A percentile compares a stretch with the other conserved stretches of the same genome.
These are phyloP conservation scores for Nidularia sp. DNA, from an alignment of 768 basidiomycete species.

Conservation along the genomic window DNA sequence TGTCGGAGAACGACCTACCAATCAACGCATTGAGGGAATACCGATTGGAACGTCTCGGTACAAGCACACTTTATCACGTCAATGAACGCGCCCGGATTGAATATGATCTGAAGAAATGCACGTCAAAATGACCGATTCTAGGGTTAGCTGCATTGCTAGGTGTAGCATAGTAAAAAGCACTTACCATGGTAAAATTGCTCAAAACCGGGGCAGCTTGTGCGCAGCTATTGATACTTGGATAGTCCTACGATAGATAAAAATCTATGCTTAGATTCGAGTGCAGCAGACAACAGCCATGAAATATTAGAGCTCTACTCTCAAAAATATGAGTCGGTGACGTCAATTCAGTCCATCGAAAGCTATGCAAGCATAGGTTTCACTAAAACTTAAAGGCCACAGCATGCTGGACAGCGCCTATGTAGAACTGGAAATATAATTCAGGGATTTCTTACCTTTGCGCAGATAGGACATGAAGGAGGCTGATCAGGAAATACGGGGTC, in stretches of 20 bases:
- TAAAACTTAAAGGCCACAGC: not conserved
- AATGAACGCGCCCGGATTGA: slow-evolving; percentile 61
- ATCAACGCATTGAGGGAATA: slow-evolving; percentile 64
- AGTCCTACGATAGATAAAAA: slow-evolving; percentile 31
- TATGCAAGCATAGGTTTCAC: too few relatives aligned
- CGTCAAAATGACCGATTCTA: too few relatives aligned
- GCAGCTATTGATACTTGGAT: slow-evolving; percentile 50
- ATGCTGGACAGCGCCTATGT: not conserved
- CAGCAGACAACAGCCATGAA: not conserved
- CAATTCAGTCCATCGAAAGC: too few relatives aligned
- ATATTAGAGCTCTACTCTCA: not conserved
- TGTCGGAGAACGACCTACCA: slow-evolving; percentile 34
- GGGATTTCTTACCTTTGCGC: slow-evolving; percentile 33
- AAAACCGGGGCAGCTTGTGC: slow-evolving; percentile 54
- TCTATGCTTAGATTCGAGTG: not conserved
- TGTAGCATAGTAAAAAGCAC: slow-evolving; percentile 5
- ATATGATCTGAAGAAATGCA: slow-evolving; percentile 41
- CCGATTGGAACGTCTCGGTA: slow-evolving; percentile 37
- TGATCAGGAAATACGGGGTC: slow-evolving; percentile 48
- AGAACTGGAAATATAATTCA: not conserved
- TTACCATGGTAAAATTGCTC: slow-evolving; percentile 51
- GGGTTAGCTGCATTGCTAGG: not conserved
- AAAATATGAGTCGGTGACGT: too few relatives aligned
- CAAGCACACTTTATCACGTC: slow-evolving; percentile 64
- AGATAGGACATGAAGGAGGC: slow-evolving; percentile 58